A percentile compares a stretch with the other conserved stretches of the same genome.
These are phyloP conservation scores for Arabidopsis hybrid DNA, from an alignment of 441 rosid genomes.

Conservation along the genomic window DNA sequence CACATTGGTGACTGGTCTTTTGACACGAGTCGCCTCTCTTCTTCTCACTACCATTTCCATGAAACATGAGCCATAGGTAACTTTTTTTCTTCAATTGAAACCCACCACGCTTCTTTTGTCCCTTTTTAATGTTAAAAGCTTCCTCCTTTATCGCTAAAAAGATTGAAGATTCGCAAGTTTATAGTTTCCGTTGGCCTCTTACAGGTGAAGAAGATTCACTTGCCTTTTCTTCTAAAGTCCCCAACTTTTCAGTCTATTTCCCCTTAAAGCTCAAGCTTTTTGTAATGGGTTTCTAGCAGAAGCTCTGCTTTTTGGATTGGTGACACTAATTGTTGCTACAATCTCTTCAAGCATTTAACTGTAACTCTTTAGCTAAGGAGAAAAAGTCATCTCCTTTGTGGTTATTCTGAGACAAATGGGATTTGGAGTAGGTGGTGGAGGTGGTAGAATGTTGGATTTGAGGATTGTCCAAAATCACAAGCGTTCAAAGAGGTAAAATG, in stretches of 20 bases:
- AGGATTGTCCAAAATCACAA: slow-evolving; percentile 59
- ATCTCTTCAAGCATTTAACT: slow-evolving; percentile 22
- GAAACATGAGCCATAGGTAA: slow-evolving; percentile 32
- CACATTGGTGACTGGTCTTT: slow-evolving; percentile 38
- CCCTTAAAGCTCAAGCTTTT: slow-evolving; percentile 13
- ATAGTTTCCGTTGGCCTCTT: slow-evolving; percentile 33
- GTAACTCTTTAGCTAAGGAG: slow-evolving; percentile 32
- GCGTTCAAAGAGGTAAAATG: slow-evolving; percentile 79
- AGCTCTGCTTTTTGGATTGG: slow-evolving; percentile 7
- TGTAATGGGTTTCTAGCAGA: background rate
- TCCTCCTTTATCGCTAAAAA: slow-evolving; percentile 44
- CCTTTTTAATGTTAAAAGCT: slow-evolving; percentile 54
- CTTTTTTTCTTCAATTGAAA: slow-evolving; percentile 43
- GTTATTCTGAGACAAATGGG: slow-evolving; percentile 48
- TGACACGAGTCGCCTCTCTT: slow-evolving; percentile 39
- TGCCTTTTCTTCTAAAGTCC: slow-evolving; percentile 45
- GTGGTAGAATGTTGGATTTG: slow-evolving; percentile 53
- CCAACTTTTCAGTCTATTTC: slow-evolving; percentile 42
- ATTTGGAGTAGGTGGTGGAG: slow-evolving; percentile 54
- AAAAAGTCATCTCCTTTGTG: slow-evolving; percentile 40
- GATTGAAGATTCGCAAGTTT: slow-evolving; percentile 45
- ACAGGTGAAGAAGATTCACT: slow-evolving; percentile 43
- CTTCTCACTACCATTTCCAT: slow-evolving; percentile 36
- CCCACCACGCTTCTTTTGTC: slow-evolving; percentile 53
- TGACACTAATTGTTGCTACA: background rate